phyloP scores from a whole-genome alignment of 108 stramenopile species.

The Schizochytrium sp. region DNA sequence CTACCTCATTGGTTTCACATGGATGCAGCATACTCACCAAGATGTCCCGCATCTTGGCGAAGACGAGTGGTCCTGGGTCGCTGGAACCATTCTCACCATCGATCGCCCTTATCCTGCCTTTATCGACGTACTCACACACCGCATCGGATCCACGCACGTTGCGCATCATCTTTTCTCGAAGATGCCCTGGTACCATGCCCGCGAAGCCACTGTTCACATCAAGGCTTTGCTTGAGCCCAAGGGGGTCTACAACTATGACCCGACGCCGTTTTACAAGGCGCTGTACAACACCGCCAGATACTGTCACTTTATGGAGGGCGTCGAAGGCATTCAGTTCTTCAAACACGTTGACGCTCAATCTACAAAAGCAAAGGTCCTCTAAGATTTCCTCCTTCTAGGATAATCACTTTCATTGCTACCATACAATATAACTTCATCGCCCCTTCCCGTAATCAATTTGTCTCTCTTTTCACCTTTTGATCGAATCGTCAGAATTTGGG shows the following conservation, averaged over 20 bases:
- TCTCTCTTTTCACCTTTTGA: no score
- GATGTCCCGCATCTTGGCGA: slow-evolving; percentile 92
- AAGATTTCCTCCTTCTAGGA: no score
- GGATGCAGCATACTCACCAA: slow-evolving; percentile 97
- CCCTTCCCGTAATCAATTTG: no score
- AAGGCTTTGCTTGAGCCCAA: slow-evolving; percentile 59
- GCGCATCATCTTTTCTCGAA: slow-evolving; percentile 95
- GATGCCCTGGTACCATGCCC: slow-evolving; percentile 96
- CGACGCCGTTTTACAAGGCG: slow-evolving; percentile 68
- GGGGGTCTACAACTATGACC: slow-evolving; percentile 86
- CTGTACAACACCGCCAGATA: slow-evolving; percentile 75
- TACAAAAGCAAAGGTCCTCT: no score
- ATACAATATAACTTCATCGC: no score
- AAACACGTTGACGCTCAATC: slow-evolving; percentile 35
- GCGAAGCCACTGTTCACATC: slow-evolving; percentile 80
- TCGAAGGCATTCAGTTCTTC: slow-evolving; percentile 74
- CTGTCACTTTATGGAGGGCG: slow-evolving; percentile 75
- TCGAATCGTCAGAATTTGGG: no score
- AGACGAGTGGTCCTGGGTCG: slow-evolving; percentile 93
- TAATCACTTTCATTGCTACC: no score
- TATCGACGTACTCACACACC: slow-evolving; percentile 93
- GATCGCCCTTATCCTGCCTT: slow-evolving; percentile 74
- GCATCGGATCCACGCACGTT: slow-evolving; percentile 94
- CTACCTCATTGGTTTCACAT: slow-evolving; percentile 97
- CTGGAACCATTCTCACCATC: slow-evolving; percentile 89